Evolutionary conservation across 208 protist genomes (phyloP).

Genomic region (Strigomonas oncopelti): DNA sequence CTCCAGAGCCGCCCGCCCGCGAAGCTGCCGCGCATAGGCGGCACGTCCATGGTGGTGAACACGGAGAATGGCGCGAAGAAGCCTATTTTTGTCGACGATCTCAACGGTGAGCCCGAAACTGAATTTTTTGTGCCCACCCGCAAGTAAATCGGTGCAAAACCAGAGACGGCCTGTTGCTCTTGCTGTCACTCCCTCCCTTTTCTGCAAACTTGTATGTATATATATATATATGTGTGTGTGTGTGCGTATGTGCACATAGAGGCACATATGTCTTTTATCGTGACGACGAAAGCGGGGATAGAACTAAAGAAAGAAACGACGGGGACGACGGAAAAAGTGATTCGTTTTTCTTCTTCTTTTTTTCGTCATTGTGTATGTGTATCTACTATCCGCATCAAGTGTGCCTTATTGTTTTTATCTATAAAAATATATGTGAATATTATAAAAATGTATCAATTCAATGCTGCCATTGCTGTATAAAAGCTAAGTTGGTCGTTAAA

Average conservation of each 20-base stretch:
- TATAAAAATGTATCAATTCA: too few relatives aligned
- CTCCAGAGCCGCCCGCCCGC: conserved; percentile 62
- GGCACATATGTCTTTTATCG: too few relatives aligned
- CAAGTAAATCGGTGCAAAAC: conserved; percentile 12
- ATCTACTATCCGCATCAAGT: too few relatives aligned
- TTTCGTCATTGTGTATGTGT: too few relatives aligned
- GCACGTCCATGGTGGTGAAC: conserved; percentile 78
- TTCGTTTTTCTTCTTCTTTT: conserved; percentile 14
- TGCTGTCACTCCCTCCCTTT: conserved; percentile 8
- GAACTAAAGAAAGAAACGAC: too few relatives aligned
- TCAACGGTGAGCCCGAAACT: conserved; percentile 36
- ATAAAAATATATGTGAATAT: too few relatives aligned
- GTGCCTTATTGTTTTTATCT: too few relatives aligned
- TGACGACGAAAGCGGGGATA: too few relatives aligned
- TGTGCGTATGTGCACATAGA: too few relatives aligned
- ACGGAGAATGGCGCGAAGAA: conserved; percentile 57
- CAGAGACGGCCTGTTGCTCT: not conserved
- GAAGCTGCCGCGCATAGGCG: conserved; percentile 54
- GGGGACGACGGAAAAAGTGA: too few relatives aligned
- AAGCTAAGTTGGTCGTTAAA: too few relatives aligned
- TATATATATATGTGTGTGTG: not conserved
- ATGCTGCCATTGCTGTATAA: too few relatives aligned
- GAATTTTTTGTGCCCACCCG: conserved; percentile 42
- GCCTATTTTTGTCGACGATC: conserved; percentile 52
- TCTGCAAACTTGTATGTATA: not conserved